Evolutionary conservation across 805 yeast species (phyloP).

Genomic region (Ogataea nakhonphanomensis): DNA sequence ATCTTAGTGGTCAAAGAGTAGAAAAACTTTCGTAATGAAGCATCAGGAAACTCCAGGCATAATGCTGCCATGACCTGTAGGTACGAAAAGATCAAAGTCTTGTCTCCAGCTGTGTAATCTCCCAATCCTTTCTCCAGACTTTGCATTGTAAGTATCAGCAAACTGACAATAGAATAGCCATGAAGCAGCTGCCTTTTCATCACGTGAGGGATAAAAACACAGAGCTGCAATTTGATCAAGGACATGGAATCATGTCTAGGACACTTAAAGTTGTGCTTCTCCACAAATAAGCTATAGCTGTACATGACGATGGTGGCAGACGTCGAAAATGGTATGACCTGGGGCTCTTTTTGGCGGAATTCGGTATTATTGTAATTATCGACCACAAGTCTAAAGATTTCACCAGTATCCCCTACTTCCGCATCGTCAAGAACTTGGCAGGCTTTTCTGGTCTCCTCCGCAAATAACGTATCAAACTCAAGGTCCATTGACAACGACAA

Average conservation of each 20-base stretch:
- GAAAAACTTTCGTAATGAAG: slow-evolving; percentile 31
- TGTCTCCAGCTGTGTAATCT: neutral
- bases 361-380: slow-evolving; percentile 37
- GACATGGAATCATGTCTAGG: slow-evolving; percentile 19
- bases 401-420: slow-evolving; percentile 30
- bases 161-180: slow-evolving; percentile 15
- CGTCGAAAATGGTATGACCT: slow-evolving; percentile 24
- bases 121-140: slow-evolving; percentile 12
- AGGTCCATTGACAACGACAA: slow-evolving; percentile 67
- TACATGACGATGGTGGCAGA: slow-evolving; percentile 32
- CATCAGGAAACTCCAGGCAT: slow-evolving; percentile 19
- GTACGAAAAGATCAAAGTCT: slow-evolving; percentile 19
- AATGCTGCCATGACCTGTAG: slow-evolving; percentile 25
- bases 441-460: slow-evolving; percentile 35
- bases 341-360: slow-evolving; percentile 19
- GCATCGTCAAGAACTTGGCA: slow-evolving; percentile 37
- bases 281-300: slow-evolving; percentile 24
- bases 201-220: slow-evolving; percentile 39
- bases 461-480: slow-evolving; percentile 43
- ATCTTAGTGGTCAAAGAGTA: slow-evolving; percentile 64
- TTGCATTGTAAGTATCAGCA: slow-evolving; percentile 21
- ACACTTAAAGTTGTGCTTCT: slow-evolving; percentile 10
- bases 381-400: slow-evolving; percentile 39
- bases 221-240: slow-evolving; percentile 40
- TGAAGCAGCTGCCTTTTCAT: slow-evolving; percentile 22